Base-by-base conservation (phyloP, 73 alveolate genomes). In the Paraurostyla sp. region DNA sequence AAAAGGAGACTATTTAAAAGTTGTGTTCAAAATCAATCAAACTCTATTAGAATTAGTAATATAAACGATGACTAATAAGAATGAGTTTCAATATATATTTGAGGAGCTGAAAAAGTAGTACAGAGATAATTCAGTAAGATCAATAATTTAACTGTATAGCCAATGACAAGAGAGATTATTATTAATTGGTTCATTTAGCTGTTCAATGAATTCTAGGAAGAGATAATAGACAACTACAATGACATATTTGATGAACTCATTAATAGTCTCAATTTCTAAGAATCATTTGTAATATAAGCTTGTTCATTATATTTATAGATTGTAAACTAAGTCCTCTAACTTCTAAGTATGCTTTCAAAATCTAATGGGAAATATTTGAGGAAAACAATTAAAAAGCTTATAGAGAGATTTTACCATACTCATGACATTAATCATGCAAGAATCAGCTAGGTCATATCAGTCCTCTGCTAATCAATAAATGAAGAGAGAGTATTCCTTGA, bases 141-240 rank as follows among this genome's bases (percentile, higher is more conserved):
- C 49, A 50, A 45, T 9, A 50, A 23, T 50, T 43, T 15, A 7
- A 1, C 7, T 20, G 50, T 73, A n/a, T 73, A 45, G 75, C 76
- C 71, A 2, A 78, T 50, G 36, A 56, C 94, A 0, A 89, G 80
- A 38, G 94, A 89, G 32, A 89, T 89, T 7, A 63, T 83, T 22
- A 54, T 89, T n/a, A 60, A 36, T 18, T 89, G 94, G 94, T 80
- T 89, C 58, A 89, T 83, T 48, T 63, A 80, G n/a, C 62, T 89
- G 60, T 80, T 89, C 62, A 89, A 80, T 58, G 80, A 78, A 42
- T 89, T 76, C 76, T 60, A 86, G 48, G 94, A 89, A 29, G 89
- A 89, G 32, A 48, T 89, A 27, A 41, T 75, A 22, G 56, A 51
- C 0, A 27, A 38, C 35, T 56, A 89, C 33, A 87, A 78, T 56